Percentiles rank a stretch among this genome's conserved stretches.
Evolutionary conservation across 192 early-diverging fungal genomes (phyloP).

Genomic region (Cetraspora pellucida): DNA sequence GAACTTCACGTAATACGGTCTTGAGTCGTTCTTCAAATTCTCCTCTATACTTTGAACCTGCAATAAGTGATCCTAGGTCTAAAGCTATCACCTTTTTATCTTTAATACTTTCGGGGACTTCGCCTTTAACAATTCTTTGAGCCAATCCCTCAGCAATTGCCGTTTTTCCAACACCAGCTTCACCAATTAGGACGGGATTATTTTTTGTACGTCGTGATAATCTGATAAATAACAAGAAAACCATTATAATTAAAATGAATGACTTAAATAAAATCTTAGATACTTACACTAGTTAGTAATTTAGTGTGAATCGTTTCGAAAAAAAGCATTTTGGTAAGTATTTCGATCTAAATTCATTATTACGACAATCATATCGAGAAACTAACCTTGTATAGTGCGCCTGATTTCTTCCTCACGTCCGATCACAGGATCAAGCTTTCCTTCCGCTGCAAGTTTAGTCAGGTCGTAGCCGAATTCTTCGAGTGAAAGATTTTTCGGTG

Average conservation of each 20-base stretch:
- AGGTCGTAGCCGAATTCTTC: slow-evolving; percentile 66
- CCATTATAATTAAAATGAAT: not conserved
- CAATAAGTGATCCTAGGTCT: slow-evolving; percentile 66
- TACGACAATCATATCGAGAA: not conserved
- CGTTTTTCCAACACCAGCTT: slow-evolving; percentile 81
- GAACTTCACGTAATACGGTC: slow-evolving; percentile 70
- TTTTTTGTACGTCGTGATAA: slow-evolving; percentile 88
- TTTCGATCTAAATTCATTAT: not conserved
- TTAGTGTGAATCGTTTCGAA: not conserved
- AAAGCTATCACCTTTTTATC: slow-evolving; percentile 38
- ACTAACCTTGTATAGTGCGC: slow-evolving; percentile 71
- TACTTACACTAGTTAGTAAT: not conserved
- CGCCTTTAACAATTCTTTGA: slow-evolving; percentile 88
- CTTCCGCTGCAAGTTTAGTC: slow-evolving; percentile 71
- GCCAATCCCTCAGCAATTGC: slow-evolving; percentile 93
- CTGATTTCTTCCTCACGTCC: slow-evolving; percentile 96
- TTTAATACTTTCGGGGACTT: slow-evolving; percentile 69
- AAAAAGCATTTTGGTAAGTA: not conserved
- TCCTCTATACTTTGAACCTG: slow-evolving; percentile 92
- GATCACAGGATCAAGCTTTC: slow-evolving; percentile 87
- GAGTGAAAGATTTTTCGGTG: not conserved
- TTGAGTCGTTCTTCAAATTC: slow-evolving; percentile 86
- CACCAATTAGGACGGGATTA: slow-evolving; percentile 86
- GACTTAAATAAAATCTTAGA: not conserved
- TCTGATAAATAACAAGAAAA: slow-evolving; percentile 78